These are phyloP conservation scores for Yamadazyma aaseri DNA, from an alignment of 1,139 yeast genomes.

Conservation along the genomic window DNA sequence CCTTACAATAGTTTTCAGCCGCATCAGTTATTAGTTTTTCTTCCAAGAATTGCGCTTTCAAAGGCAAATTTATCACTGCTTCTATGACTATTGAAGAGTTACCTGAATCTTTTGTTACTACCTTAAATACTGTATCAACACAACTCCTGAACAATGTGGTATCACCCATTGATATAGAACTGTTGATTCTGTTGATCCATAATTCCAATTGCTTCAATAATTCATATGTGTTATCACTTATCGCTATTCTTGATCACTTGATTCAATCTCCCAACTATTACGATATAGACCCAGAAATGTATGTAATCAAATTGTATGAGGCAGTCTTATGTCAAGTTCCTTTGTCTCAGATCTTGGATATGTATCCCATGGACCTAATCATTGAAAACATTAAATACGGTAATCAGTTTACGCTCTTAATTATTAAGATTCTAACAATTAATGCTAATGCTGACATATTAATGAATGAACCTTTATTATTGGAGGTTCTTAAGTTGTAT, in stretches of 20 bases:
- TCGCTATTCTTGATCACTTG: constrained; percentile 8
- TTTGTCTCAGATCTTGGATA: constrained; percentile 18
- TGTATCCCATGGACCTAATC: constrained; percentile 25
- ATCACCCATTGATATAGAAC: not conserved
- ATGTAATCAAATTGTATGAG: constrained; percentile 22
- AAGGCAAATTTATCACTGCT: too few relatives aligned
- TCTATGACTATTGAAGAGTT: constrained; percentile 2
- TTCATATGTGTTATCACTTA: constrained; percentile 1
- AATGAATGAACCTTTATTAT: constrained; percentile 11
- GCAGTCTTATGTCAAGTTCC: constrained; percentile 19
- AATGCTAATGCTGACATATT: constrained; percentile 19
- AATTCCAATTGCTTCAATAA: not conserved
- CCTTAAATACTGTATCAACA: not conserved
- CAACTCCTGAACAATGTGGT: not conserved
- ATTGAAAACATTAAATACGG: constrained; percentile 13
- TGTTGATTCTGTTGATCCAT: constrained; percentile 1
- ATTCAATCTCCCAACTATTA: constrained; percentile 9
- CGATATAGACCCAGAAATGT: constrained; percentile 20
- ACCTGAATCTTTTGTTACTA: not conserved
- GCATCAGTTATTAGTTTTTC: too few relatives aligned
- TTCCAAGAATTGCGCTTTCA: too few relatives aligned
- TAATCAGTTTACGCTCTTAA: constrained; percentile 16
- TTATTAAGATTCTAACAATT: constrained; percentile 20
- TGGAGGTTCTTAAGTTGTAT: constrained; percentile 6
- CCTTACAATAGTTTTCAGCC: too few relatives aligned